phyloP scores from a whole-genome alignment of 208 protist genomes.

The Trypanosoma rangeli region DNA sequence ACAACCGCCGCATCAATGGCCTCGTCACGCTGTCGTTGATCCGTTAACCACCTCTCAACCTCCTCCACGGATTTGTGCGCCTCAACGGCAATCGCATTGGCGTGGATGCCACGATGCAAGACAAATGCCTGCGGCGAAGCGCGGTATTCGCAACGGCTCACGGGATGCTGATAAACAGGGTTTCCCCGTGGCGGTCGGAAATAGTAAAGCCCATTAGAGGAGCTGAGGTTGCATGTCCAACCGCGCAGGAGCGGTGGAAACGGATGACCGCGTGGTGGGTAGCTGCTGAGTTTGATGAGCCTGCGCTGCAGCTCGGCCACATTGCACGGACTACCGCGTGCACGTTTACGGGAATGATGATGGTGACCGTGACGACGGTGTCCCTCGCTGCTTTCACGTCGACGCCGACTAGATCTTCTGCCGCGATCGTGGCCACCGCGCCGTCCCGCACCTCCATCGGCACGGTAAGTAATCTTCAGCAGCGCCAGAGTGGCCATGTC shows the following conservation, averaged over 20 bases:
- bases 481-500: conserved; percentile 61
- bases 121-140: conserved; percentile 73
- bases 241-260: conserved; percentile 21
- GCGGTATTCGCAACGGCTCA: conserved; percentile 50
- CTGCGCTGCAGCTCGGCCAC: conserved; percentile 8
- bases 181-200: conserved; percentile 24
- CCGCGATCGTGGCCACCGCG: conserved; percentile 2
- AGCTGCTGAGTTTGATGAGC: conserved; percentile 12
- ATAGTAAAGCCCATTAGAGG: conserved; percentile 33
- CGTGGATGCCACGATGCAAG: conserved; percentile 41
- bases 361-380: neutral
- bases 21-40: conserved; percentile 59
- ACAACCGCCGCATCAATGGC: conserved; percentile 63
- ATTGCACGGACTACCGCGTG: neutral
- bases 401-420: conserved; percentile 2
- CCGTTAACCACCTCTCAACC: conserved; percentile 60
- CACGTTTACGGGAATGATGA: conserved; percentile 5
- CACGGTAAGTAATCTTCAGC: conserved; percentile 50
- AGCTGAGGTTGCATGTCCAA: conserved; percentile 31
- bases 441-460: conserved; percentile 19
- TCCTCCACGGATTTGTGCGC: conserved; percentile 30
- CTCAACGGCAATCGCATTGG: conserved; percentile 40
- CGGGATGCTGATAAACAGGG: conserved; percentile 43
- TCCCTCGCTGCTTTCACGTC: conserved; percentile 3
- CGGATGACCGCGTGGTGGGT: conserved; percentile 28